Percentiles rank a stretch among this genome's conserved stretches.
Conservation (phyloP, 345 rosid genomes). For the Lepidium sativum region DNA sequence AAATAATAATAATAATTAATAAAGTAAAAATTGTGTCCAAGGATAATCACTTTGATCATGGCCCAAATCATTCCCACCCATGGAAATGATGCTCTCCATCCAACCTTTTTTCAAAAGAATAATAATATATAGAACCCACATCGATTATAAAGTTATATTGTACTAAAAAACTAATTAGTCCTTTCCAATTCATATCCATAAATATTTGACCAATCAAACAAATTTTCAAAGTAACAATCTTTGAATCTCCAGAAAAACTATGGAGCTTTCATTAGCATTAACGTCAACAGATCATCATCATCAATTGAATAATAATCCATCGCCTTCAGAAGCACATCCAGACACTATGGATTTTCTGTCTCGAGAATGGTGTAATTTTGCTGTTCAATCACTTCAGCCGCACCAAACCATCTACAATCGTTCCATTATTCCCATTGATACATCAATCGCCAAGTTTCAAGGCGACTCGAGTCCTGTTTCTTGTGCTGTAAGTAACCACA, state of each 20-base stretch:
- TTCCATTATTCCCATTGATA: slow-evolving; percentile 42
- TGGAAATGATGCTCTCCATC: slow-evolving; percentile 27
- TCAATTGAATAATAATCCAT: too few relatives aligned
- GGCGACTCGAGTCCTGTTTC: slow-evolving; percentile 30
- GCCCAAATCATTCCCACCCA: slow-evolving; percentile 36
- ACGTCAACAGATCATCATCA: slow-evolving; percentile 1
- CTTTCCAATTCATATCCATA: slow-evolving; percentile 13
- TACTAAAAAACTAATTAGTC: neutral
- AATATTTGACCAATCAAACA: slow-evolving; percentile 19
- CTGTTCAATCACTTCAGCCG: slow-evolving; percentile 74
- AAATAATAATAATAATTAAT: too few relatives aligned
- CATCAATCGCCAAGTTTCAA: slow-evolving; percentile 38
- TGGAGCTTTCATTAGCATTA: slow-evolving; percentile 14
- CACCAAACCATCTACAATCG: slow-evolving; percentile 27
- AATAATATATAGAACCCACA: slow-evolving; percentile 25
- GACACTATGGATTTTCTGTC: slow-evolving; percentile 93
- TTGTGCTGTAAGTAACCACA: slow-evolving; percentile 39
- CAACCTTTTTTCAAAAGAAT: neutral
- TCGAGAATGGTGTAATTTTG: slow-evolving; percentile 77
- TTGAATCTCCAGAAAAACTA: neutral
- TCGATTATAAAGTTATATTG: neutral
- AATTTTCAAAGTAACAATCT: slow-evolving; percentile 12
- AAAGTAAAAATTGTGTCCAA: too few relatives aligned
- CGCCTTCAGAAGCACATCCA: slow-evolving; percentile 83
- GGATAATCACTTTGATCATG: slow-evolving; percentile 28